Evolutionary conservation across 768 basidiomycete species (phyloP), one percentile per base, ranked within the genome.

Genomic region (Leccinum variicolor): DNA sequence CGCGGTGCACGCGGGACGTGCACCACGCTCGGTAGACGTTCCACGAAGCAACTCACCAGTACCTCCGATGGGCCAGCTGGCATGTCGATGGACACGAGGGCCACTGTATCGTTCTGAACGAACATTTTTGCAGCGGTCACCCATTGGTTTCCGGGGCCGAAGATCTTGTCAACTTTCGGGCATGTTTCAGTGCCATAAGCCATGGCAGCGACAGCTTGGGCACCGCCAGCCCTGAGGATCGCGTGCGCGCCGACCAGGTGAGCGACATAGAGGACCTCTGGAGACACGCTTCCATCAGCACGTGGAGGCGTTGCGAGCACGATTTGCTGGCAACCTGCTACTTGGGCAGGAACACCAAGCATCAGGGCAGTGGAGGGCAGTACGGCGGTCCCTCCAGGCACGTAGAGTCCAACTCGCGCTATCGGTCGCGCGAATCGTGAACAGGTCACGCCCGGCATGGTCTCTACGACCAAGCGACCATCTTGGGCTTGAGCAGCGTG

Each of bases 71-170:
- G 97, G 7, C 97, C 97, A 33, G 97, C 97, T 50, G 97, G 97
- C 93, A 99, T 98, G 73, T 99, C 97, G 66, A 98, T 99, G 15
- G 92, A 90, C 7, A 98, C 94, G 60, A 95, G 74, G 9, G 97
- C 96, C 66, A 95, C 91, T 13, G 95, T 95, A 69, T 99, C 97
- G 73, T 98, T 99, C 71, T 98, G 95, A 25, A 99, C 96, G 54
- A 96, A 75, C 97, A 99, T 98, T 77, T 99, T 99, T 52, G 96
- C 97, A 2, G 97, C 97, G 2, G 96, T 99, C 23, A 99, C 97
- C 94, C 95, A 99, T 72, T 98, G 97, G 71, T 99, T 99, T 25
- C 97, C 97, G 6, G 97, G 97, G 9, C 97, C 97, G 68, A 98
- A 96, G 65, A 99, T 94, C 77, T 99, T 99, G 80, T 99, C 97